phyloP scores from a whole-genome alignment of 176 grass and related monocot species.

The Lolium rigidum region DNA sequence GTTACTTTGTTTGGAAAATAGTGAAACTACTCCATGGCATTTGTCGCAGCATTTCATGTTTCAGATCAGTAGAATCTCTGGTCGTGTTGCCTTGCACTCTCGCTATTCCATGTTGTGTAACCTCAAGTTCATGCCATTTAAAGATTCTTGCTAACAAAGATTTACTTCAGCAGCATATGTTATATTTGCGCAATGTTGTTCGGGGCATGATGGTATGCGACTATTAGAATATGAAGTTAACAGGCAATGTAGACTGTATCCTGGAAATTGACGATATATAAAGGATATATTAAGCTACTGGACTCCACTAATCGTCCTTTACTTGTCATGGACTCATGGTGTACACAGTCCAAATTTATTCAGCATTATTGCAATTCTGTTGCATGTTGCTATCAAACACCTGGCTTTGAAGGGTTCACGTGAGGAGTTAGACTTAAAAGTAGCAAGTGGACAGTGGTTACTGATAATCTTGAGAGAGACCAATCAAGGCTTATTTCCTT shows the following conservation, averaged over 20 bases:
- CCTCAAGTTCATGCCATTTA: neutral
- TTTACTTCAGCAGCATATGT: neutral
- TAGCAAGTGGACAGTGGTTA: conserved; percentile 12
- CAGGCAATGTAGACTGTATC: neutral
- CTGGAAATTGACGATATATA: neutral
- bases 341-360: neutral
- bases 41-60: conserved; percentile 5
- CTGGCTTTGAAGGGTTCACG: neutral
- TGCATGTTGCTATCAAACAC: conserved; percentile 39
- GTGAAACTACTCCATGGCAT: neutral
- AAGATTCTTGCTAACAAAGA: conserved; percentile 23
- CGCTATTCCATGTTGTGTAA: neutral
- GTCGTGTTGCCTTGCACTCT: neutral
- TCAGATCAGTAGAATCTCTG: conserved; percentile 16
- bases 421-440: conserved; percentile 20
- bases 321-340: neutral
- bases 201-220: neutral
- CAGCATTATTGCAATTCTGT: conserved; percentile 27
- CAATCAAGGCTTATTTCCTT: conserved; percentile 9
- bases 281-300: neutral
- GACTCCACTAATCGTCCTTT: neutral
- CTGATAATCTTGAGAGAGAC: conserved; percentile 22
- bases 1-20: neutral
- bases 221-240: neutral
- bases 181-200: conserved; percentile 1